Evolutionary conservation across 768 basidiomycete species (phyloP).

Genomic region (Boletus coccyginus): DNA sequence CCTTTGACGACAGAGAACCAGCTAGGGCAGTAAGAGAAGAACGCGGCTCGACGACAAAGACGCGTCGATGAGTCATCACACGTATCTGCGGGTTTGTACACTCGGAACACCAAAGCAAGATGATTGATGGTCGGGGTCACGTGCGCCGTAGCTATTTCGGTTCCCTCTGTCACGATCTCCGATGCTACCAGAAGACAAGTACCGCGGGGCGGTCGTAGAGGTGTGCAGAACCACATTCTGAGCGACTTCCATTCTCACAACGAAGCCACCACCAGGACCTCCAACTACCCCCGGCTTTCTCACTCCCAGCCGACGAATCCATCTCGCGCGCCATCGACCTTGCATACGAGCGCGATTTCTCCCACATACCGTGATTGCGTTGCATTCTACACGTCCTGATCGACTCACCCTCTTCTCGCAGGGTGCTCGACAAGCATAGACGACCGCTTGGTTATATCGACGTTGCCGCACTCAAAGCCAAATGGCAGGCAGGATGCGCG

Average conservation of each 20-base stretch:
- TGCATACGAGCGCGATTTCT: slow-evolving; percentile 93
- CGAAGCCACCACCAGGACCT: slow-evolving; percentile 41
- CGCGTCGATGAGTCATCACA: too few species aligned
- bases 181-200: slow-evolving; percentile 46
- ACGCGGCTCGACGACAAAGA: neutral
- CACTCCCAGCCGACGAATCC: slow-evolving; percentile 66
- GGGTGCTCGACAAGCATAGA: slow-evolving; percentile 70
- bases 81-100: too few species aligned
- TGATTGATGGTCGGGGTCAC: too few species aligned
- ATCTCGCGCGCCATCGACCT: slow-evolving; percentile 78
- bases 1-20: too few species aligned
- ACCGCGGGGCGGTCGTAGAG: slow-evolving; percentile 90
- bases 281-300: slow-evolving; percentile 85
- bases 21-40: too few species aligned
- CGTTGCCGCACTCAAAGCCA: slow-evolving; percentile 66
- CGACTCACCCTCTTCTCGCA: slow-evolving; percentile 27
- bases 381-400: neutral
- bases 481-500: slow-evolving; percentile 74
- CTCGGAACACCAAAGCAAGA: too few species aligned
- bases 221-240: slow-evolving; percentile 34
- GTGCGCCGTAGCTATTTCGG: neutral
- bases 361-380: slow-evolving; percentile 76
- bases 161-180: neutral
- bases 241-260: neutral
- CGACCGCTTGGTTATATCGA: slow-evolving; percentile 85